Percentiles rank a stretch among this genome's conserved stretches.
phyloP scores from a whole-genome alignment of 805 yeast species.

The Wickerhamiella spandovensis region DNA sequence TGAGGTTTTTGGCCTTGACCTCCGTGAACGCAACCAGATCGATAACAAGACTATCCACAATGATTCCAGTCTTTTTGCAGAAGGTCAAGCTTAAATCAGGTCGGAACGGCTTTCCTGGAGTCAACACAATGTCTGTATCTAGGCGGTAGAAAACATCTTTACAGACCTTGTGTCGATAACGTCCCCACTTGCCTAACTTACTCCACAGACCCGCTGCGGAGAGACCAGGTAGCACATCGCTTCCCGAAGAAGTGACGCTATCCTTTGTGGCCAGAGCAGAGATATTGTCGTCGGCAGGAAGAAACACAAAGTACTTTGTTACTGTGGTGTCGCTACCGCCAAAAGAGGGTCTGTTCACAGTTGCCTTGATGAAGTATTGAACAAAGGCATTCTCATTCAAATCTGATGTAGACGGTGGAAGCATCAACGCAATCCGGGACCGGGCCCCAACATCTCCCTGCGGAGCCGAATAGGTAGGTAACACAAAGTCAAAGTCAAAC shows the following conservation, averaged over 20 bases:
- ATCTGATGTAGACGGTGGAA: constrained; percentile 26
- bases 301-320: constrained; percentile 37
- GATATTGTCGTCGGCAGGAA: constrained; percentile 28
- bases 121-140: constrained; percentile 11
- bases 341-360: constrained; percentile 37
- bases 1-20: constrained; percentile 13
- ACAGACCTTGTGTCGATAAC: constrained; percentile 12
- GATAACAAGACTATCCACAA: constrained; percentile 6
- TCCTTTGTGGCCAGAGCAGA: background rate
- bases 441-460: constrained; percentile 8
- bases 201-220: constrained; percentile 1
- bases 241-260: background rate
- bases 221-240: background rate
- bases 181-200: constrained; percentile 1
- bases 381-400: constrained; percentile 21
- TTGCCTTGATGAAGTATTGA: constrained; percentile 43
- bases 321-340: constrained; percentile 30
- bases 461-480: constrained; percentile 19
- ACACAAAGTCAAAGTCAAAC: constrained; percentile 24
- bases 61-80: constrained; percentile 1
- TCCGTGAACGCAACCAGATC: constrained; percentile 6
- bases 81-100: constrained; percentile 7
- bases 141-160: constrained; percentile 8
- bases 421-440: constrained; percentile 9
- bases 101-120: constrained; percentile 13